Evolutionary conservation across 805 yeast species (phyloP).

Genomic region (Spencermartinsiella europaea): DNA sequence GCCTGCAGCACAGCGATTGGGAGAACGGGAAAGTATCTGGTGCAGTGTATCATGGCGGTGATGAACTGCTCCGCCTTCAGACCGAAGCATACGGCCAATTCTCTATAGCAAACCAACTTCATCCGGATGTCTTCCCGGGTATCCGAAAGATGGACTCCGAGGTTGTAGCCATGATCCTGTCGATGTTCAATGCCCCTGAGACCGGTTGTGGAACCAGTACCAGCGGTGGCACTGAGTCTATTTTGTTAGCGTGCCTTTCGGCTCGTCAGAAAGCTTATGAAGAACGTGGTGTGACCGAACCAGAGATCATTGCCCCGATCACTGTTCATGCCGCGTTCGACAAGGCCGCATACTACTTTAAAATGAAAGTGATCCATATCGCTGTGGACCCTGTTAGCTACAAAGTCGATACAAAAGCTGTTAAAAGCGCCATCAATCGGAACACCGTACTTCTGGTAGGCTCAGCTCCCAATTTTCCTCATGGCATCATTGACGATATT

Average conservation of each 20-base stretch:
- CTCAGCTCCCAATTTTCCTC: constrained; percentile 96
- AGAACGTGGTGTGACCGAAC: constrained; percentile 53
- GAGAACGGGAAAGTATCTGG: constrained; percentile 83
- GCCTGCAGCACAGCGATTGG: constrained; percentile 71
- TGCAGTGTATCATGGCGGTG: constrained; percentile 95
- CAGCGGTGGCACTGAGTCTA: constrained; percentile 94
- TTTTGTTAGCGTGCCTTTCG: constrained; percentile 77
- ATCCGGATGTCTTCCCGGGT: constrained; percentile 96
- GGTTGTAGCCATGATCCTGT: constrained; percentile 84
- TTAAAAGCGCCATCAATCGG: constrained; percentile 58
- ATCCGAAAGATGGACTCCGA: constrained; percentile 95
- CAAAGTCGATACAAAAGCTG: constrained; percentile 60
- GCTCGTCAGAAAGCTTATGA: constrained; percentile 69
- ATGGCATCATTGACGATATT: constrained; percentile 91
- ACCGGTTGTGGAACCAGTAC: constrained; percentile 76
- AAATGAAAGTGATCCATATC: constrained; percentile 76
- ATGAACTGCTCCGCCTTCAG: constrained; percentile 68
- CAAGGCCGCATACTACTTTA: constrained; percentile 88
- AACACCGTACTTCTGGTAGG: constrained; percentile 86
- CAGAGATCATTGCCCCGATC: constrained; percentile 84
- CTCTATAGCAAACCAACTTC: constrained; percentile 89
- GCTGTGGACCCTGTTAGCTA: constrained; percentile 63
- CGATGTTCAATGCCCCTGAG: constrained; percentile 74
- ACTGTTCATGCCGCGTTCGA: constrained; percentile 94
- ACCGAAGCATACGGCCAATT: constrained; percentile 68